A percentile compares a stretch with the other conserved stretches of the same genome.
phyloP scores from a whole-genome alignment of 139 green algal species.

The Pseudopediastrum boryanum region DNA sequence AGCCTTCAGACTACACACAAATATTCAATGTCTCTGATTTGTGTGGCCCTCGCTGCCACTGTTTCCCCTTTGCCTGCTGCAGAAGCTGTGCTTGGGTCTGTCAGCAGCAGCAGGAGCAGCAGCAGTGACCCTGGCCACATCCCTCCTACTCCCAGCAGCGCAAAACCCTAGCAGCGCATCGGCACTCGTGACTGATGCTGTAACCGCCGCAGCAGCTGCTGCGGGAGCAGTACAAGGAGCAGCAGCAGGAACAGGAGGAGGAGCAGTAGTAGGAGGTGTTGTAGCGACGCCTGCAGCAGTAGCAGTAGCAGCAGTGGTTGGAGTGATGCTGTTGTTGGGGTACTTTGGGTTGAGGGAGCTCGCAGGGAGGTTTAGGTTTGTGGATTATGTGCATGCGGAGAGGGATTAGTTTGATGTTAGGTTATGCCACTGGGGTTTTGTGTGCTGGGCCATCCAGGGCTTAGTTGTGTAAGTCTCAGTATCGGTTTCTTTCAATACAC shows the following conservation, averaged over 20 bases:
- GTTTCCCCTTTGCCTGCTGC: neutral
- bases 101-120: constrained; percentile 16
- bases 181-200: neutral
- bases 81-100: neutral
- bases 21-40: neutral
- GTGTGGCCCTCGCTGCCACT: neutral
- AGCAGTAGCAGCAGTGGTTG: neutral
- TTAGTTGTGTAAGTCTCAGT: no score
- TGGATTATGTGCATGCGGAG: constrained; percentile 35
- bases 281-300: neutral
- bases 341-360: constrained; percentile 2
- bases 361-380: constrained; percentile 17
- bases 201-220: neutral
- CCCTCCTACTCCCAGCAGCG: neutral
- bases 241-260: neutral
- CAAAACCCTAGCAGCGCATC: neutral
- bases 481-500: no score
- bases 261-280: neutral
- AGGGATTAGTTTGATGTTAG: neutral
- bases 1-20: neutral
- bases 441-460: no score
- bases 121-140: no score
- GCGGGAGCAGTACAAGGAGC: neutral
- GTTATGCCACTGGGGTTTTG: no score
- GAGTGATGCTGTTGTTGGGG: neutral